These are phyloP conservation scores for Alternaria sp. DNA, from an alignment of 2,329 filamentous ascomycete species.

Conservation along the genomic window DNA sequence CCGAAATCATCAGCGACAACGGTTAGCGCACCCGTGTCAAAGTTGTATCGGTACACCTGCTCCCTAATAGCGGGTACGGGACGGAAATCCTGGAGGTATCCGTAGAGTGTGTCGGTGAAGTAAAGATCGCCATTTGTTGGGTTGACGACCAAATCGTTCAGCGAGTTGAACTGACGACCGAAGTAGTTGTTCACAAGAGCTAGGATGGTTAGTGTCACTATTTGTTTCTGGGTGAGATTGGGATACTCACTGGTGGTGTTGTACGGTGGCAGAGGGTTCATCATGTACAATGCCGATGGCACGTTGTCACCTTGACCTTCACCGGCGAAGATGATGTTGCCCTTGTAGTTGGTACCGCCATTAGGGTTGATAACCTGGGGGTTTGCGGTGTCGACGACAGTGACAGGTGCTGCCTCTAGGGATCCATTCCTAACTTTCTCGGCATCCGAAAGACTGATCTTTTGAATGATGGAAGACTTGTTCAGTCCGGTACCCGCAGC, in stretches of 20 bases:
- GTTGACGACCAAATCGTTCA: conserved; percentile 51
- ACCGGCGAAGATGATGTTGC: conserved; percentile 33
- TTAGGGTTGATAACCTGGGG: conserved; percentile 36
- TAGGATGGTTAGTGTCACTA: conserved; percentile 8
- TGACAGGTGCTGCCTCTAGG: conserved; percentile 25
- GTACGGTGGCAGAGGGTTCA: conserved; percentile 32
- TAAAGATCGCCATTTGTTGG: conserved; percentile 51
- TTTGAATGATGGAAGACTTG: conserved; percentile 35
- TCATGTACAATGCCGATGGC: conserved; percentile 29
- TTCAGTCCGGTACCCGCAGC: conserved; percentile 33
- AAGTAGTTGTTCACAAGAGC: conserved; percentile 53
- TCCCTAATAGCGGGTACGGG: conserved; percentile 32
- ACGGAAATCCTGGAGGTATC: conserved; percentile 32
- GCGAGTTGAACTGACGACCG: conserved; percentile 52
- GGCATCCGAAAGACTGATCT: conserved; percentile 31
- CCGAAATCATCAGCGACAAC: conserved; percentile 49
- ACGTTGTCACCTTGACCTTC: conserved; percentile 30
- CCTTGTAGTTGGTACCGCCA: conserved; percentile 30
- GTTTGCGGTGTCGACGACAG: conserved; percentile 29
- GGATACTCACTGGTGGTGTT: conserved; percentile 28
- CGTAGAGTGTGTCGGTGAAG: conserved; percentile 54
- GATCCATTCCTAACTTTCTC: conserved; percentile 31
- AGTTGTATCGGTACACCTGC: conserved; percentile 51
- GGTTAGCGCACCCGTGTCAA: conserved; percentile 45
- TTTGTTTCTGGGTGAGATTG: not conserved